Base-by-base conservation (phyloP, 1,284 basidiomycete genomes). In the Marasmius sp. region DNA sequence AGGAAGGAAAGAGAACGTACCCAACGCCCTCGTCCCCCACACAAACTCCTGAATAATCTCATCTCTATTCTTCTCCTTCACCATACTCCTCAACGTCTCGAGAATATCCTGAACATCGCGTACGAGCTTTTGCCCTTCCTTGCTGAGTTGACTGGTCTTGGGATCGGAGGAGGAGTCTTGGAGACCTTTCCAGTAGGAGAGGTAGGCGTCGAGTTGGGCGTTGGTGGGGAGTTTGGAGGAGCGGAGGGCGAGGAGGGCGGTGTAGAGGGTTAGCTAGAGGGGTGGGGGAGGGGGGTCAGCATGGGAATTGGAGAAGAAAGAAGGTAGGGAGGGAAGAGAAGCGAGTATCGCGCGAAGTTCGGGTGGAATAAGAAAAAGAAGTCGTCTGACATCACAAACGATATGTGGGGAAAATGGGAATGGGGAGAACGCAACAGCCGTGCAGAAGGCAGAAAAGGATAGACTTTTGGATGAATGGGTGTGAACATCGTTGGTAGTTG, bases 41-140 rank as follows among this genome's bases (percentile, higher is more conserved):
- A 95, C 74, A 66, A 95, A 95, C 67, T 91, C 88, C 74, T 96
- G 95, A 74, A 97, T 83, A 47, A 96, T 82, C 78, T 97, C 94
- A 70, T 96, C 95, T 33, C 82, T 79, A 75, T 97, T 97, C 85
- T 97, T 97, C 69, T 91, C 80, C 57, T 79, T 69, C 20, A 96
- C 85, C 61, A 95, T 88, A 43, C 82, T 70, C 34, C 88, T 84
- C 0, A 86, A 79, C 6, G 91, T 92, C 64, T 86, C 83, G 62
- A 94, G 81, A 69, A 94, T 88, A 55, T 91, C 85, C 48, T 86
- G 85, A 16, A 84, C 75, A 71, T 97, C 94, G 59, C 87, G 79
- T 51, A 95, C 78, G 64, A 98, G 86, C 64, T 85, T 85, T 67
- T 83, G 82, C 58, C 94, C 94, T 12, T 94, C 91, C 0, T 84